Evolutionary conservation across 2,329 filamentous ascomycete genomes (phyloP).

Genomic region (Orbilia ellipsospora): DNA sequence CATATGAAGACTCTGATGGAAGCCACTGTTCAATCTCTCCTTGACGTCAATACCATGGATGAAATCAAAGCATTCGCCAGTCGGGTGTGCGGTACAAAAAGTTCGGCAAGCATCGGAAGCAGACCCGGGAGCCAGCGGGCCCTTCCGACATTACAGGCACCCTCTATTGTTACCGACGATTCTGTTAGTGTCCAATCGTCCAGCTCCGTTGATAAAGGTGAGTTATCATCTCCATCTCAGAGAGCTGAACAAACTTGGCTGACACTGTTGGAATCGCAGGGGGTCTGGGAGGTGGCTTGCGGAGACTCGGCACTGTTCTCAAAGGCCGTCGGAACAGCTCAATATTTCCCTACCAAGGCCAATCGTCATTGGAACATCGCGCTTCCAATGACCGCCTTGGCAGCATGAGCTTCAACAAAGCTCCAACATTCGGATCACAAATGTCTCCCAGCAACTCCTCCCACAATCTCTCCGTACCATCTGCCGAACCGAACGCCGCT

Average conservation of each 20-base stretch:
- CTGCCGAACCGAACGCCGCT: conserved; percentile 22
- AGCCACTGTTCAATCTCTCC: conserved; percentile 79
- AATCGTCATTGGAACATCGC: conserved; percentile 56
- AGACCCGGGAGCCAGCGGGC: conserved; percentile 60
- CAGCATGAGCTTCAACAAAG: conserved; percentile 37
- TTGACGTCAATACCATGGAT: conserved; percentile 86
- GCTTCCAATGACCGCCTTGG: conserved; percentile 51
- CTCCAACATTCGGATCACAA: conserved; percentile 24
- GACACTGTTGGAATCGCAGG: conserved; percentile 13
- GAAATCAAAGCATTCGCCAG: conserved; percentile 81
- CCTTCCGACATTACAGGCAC: conserved; percentile 62
- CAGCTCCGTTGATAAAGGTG: conserved; percentile 61
- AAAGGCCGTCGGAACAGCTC: conserved; percentile 59
- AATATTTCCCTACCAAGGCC: conserved; percentile 56
- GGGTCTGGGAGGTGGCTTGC: conserved; percentile 57
- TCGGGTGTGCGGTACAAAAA: conserved; percentile 60
- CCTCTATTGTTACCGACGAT: conserved; percentile 66
- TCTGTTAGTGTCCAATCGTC: conserved; percentile 69
- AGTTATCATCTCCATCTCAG: background rate
- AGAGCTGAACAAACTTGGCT: background rate
- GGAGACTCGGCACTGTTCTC: conserved; percentile 60
- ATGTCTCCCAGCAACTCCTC: conserved; percentile 37
- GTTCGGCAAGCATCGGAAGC: conserved; percentile 61
- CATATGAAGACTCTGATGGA: conserved; percentile 79
- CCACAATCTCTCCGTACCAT: conserved; percentile 49